Conservation (phyloP, 306 rosid species). For the Abrus precatorius region DNA sequence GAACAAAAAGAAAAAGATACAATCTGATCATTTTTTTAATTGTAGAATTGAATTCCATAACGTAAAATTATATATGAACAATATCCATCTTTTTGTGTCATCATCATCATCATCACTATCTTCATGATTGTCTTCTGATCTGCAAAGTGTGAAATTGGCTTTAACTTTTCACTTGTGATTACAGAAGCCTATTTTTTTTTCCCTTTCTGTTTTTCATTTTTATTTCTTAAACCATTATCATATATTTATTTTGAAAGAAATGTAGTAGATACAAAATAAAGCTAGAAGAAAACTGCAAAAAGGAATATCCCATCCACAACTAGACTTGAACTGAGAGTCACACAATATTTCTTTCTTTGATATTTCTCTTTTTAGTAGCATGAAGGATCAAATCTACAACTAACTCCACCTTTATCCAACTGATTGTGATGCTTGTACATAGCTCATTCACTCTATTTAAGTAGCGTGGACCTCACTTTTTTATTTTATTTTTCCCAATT, state of each 20-base stretch:
- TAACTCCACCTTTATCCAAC: slow-evolving; percentile 23
- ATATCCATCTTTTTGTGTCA: slow-evolving; percentile 8
- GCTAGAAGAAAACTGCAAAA: slow-evolving; percentile 35
- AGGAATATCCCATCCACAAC: slow-evolving; percentile 8
- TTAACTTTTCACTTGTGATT: slow-evolving; percentile 32
- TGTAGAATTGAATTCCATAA: slow-evolving; percentile 20
- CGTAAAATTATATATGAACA: slow-evolving; percentile 10
- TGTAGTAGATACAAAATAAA: slow-evolving; percentile 34
- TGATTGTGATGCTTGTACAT: slow-evolving; percentile 25
- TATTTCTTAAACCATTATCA: slow-evolving; percentile 29
- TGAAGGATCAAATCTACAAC: slow-evolving; percentile 30
- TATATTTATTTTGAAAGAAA: slow-evolving; percentile 37
- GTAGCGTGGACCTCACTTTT: slow-evolving; percentile 24
- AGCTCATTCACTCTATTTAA: slow-evolving; percentile 34
- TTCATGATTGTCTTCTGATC: slow-evolving; percentile 17
- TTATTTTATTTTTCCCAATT: slow-evolving; percentile 32
- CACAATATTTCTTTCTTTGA: slow-evolving; percentile 29
- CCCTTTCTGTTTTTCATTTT: slow-evolving; percentile 11
- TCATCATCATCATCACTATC: slow-evolving; percentile 15
- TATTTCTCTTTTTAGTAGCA: slow-evolving; percentile 23
- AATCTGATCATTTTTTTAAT: slow-evolving; percentile 31
- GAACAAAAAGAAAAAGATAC: slow-evolving; percentile 28
- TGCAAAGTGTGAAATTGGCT: slow-evolving; percentile 41
- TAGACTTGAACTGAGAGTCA: slow-evolving; percentile 12
- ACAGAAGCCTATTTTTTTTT: background rate